These are phyloP conservation scores for Phytophthora lateralis DNA, from an alignment of 352 stramenopile species.

Conservation along the genomic window DNA sequence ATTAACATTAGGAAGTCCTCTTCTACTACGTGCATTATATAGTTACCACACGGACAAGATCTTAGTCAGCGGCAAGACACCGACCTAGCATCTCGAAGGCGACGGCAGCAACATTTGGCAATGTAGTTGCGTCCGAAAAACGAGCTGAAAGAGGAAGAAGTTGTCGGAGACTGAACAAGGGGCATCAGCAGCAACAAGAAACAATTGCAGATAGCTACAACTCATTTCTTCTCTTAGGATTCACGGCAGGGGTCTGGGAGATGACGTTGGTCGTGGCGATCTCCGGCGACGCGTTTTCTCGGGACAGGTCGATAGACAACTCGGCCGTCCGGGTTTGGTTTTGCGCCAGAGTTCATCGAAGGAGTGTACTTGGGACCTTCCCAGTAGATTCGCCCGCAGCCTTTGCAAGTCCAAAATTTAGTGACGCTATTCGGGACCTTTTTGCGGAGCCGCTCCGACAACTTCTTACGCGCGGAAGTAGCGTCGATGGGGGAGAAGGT, in stretches of 20 bases:
- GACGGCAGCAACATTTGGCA: too few relatives aligned
- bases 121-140: too few relatives aligned
- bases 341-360: slow-evolving; percentile 2
- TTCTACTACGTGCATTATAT: too few relatives aligned
- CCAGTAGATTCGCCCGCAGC: slow-evolving; percentile 75
- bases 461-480: slow-evolving; percentile 30
- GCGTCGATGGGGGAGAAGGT: slow-evolving; percentile 41
- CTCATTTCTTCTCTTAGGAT: too few relatives aligned
- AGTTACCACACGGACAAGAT: too few relatives aligned
- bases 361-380: slow-evolving; percentile 75
- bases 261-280: slow-evolving; percentile 18
- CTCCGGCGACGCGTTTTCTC: slow-evolving; percentile 13
- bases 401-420: slow-evolving; percentile 55
- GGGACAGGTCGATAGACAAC: slow-evolving; percentile 34
- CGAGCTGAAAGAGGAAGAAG: too few relatives aligned
- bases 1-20: too few relatives aligned
- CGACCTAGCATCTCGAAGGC: too few relatives aligned
- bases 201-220: too few relatives aligned
- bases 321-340: slow-evolving; percentile 7
- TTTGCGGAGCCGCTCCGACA: slow-evolving; percentile 29
- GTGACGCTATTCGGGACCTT: slow-evolving; percentile 39
- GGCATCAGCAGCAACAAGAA: background rate
- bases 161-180: too few relatives aligned
- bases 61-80: too few relatives aligned
- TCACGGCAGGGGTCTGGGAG: slow-evolving; percentile 10